phyloP scores from a whole-genome alignment of 257 asterid genomes.

The Rhazya stricta region DNA sequence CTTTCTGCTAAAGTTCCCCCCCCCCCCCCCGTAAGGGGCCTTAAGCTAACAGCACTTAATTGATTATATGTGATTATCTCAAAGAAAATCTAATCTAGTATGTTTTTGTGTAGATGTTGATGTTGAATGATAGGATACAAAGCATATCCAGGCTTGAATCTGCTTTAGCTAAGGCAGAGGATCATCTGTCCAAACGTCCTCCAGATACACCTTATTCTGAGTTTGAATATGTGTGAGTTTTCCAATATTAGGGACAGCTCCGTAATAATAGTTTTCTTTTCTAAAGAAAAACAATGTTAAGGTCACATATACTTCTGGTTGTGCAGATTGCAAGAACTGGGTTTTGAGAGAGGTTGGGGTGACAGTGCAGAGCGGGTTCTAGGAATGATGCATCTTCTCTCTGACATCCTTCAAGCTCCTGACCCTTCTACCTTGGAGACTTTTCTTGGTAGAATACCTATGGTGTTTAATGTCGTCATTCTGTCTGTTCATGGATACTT shows the following conservation, averaged over 20 bases:
- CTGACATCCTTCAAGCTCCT: constrained; percentile 95
- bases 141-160: constrained; percentile 74
- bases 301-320: background rate
- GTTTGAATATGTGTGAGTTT: constrained; percentile 69
- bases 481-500: constrained; percentile 90
- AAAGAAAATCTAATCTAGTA: background rate
- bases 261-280: background rate
- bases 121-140: constrained; percentile 87
- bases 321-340: constrained; percentile 88
- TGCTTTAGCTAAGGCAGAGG: constrained; percentile 74
- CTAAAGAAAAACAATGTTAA: background rate
- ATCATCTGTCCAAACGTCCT: constrained; percentile 52
- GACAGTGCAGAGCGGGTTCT: constrained; percentile 66
- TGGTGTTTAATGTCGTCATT: constrained; percentile 91
- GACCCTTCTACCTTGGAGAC: constrained; percentile 79
- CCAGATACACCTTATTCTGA: constrained; percentile 70
- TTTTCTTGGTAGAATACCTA: constrained; percentile 91
- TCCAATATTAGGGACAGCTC: background rate
- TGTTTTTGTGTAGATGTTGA: constrained; percentile 47
- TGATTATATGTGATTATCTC: background rate
- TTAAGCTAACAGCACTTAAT: background rate
- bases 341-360: constrained; percentile 99
- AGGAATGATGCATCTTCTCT: constrained; percentile 85
- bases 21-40: background rate
- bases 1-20: background rate